phyloP scores from a whole-genome alignment of 495 filamentous ascomycete genomes.

The Xylaria castorea region DNA sequence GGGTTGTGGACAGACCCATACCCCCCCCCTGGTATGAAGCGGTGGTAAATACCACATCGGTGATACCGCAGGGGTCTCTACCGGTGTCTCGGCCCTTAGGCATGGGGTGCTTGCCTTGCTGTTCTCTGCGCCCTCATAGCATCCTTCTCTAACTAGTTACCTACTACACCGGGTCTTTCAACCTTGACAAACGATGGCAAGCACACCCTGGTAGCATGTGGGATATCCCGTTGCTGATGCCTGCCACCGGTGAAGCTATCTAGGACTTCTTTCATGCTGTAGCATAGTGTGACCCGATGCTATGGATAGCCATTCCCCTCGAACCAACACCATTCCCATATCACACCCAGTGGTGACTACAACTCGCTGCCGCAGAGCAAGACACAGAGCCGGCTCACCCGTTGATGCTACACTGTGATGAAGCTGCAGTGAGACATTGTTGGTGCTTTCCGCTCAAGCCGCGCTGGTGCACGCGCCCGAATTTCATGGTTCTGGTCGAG shows the following conservation, averaged over 20 bases:
- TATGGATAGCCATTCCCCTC: constrained; percentile 10
- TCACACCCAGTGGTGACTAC: not conserved
- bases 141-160: not conserved
- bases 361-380: not conserved
- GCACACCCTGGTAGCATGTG: not conserved
- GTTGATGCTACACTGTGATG: constrained; percentile 7
- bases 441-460: constrained; percentile 22
- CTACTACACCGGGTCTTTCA: not conserved
- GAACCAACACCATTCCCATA: constrained; percentile 9
- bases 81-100: constrained; percentile 7
- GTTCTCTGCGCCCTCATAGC: not conserved
- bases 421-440: constrained; percentile 25
- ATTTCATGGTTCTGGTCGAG: constrained; percentile 3
- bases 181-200: not conserved
- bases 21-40: not conserved
- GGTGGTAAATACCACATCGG: constrained; percentile 6
- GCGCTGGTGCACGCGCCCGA: constrained; percentile 19
- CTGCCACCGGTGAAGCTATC: constrained; percentile 7
- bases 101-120: constrained; percentile 9
- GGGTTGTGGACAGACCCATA: constrained; percentile 2
- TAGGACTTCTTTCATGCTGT: not conserved
- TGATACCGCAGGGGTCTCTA: constrained; percentile 18
- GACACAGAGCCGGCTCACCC: not conserved
- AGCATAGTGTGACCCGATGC: constrained; percentile 22
- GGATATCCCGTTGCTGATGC: constrained; percentile 1